Base-by-base conservation (phyloP, 441 rosid genomes). In the Pelargonium australe region DNA sequence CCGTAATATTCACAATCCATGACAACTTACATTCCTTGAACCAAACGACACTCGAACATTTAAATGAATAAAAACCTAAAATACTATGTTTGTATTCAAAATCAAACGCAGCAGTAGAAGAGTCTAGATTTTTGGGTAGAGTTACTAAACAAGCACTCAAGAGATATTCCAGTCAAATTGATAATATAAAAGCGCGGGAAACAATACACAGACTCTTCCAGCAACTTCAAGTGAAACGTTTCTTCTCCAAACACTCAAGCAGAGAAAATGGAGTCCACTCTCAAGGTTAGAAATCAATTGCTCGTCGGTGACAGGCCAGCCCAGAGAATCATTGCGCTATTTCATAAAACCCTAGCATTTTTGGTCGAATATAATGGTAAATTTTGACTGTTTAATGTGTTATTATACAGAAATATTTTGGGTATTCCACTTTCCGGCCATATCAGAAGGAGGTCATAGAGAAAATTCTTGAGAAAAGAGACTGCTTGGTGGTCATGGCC, bases 401-500 rank as follows among this genome's bases (percentile, higher is more conserved):
- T 23, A 11, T 25, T 12, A 9, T 47, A 12, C 47, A 84, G 85
- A 71, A 70, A 76, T 78, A 72, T 63, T 84, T 79, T 68, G 85
- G 87, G 67, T 79, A 64, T 63, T 72, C 84, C 60, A 77, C 7
- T 25, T 84, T 81, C 72, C 71, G 87, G 57, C 76, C 74, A 7
- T 78, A 80, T 63, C 84, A 84, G 81, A 73, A 81, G 75, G 85
- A 84, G 71, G 83, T 84, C 63, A 80, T 80, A 14, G 60, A 76
- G 57, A 75, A 81, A 55, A 65, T 78, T 31, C 58, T 80, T 6
- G 73, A 76, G 14, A 68, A 66, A 69, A 78, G 73, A 65, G 85
- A 84, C 64, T 81, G 81, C 63, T 65, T 81, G 71, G 85, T 78
- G n/a, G 85, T 84, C 45, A 84, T 84, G 85, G 87, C 87, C 69